Evolutionary conservation across 2,329 filamentous ascomycete genomes (phyloP).

Genomic region (Hypoxylon sp.): DNA sequence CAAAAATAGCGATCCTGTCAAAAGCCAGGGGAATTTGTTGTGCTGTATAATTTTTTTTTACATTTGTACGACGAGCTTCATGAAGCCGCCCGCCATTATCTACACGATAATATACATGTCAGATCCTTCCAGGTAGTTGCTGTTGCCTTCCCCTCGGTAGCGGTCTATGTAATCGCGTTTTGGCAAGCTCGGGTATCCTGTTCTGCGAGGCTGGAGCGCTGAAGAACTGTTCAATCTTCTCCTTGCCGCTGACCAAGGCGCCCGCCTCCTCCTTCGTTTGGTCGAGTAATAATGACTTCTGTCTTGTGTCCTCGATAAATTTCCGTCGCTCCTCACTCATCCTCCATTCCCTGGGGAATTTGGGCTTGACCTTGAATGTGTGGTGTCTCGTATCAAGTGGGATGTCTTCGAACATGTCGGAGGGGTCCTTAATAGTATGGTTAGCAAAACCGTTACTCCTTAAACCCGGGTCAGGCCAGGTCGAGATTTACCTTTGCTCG

Average conservation of each 20-base stretch:
- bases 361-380: slow-evolving; percentile 69
- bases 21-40: no score
- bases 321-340: slow-evolving; percentile 74
- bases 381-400: slow-evolving; percentile 90
- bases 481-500: slow-evolving; percentile 69
- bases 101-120: slow-evolving; percentile 21
- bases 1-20: no score
- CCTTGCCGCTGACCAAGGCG: slow-evolving; percentile 65
- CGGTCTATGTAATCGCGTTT: background rate
- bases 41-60: slow-evolving; percentile 24
- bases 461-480: background rate
- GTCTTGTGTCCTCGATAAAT: slow-evolving; percentile 70
- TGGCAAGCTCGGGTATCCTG: slow-evolving; percentile 2
- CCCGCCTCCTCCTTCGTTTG: slow-evolving; percentile 61
- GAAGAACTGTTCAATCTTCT: slow-evolving; percentile 56
- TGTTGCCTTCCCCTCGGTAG: background rate
- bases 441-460: slow-evolving; percentile 17
- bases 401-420: slow-evolving; percentile 86
- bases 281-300: slow-evolving; percentile 62
- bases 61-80: slow-evolving; percentile 28
- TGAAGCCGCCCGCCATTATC: slow-evolving; percentile 2
- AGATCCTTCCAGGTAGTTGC: background rate
- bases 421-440: slow-evolving; percentile 62
- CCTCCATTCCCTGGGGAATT: slow-evolving; percentile 85
- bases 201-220: background rate